phyloP scores from a whole-genome alignment of 805 yeast species.

The Tetrapisispora pingtungensis region DNA sequence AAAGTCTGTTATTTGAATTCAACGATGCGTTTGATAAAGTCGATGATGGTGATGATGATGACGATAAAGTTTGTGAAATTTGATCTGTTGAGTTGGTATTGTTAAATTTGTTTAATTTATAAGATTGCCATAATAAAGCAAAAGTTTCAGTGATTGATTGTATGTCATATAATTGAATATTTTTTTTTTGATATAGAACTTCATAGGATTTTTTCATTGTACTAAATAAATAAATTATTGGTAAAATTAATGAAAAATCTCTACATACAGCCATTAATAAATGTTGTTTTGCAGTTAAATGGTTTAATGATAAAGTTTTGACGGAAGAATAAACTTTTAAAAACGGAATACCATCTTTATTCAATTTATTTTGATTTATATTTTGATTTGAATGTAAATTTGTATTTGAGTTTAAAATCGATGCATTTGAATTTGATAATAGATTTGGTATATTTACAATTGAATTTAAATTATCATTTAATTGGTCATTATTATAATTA shows the following conservation, averaged over 20 bases:
- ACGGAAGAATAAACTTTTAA: slow-evolving; percentile 24
- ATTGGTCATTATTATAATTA: background rate
- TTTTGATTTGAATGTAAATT: too few relatives aligned
- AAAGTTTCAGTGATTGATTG: slow-evolving; percentile 17
- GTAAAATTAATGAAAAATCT: slow-evolving; percentile 63
- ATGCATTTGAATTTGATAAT: background rate
- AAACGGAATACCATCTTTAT: slow-evolving; percentile 3
- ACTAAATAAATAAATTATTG: slow-evolving; percentile 43
- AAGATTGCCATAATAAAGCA: slow-evolving; percentile 15
- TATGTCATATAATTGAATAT: slow-evolving; percentile 16
- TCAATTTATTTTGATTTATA: background rate
- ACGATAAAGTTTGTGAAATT: slow-evolving; percentile 1
- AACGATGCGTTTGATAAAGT: slow-evolving; percentile 2
- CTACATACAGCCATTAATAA: slow-evolving; percentile 67
- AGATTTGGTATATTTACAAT: background rate
- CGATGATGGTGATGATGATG: slow-evolving; percentile 8
- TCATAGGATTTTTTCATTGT: slow-evolving; percentile 30
- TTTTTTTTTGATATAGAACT: slow-evolving; percentile 10
- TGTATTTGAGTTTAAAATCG: background rate
- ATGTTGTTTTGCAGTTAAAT: slow-evolving; percentile 68
- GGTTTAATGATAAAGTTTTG: slow-evolving; percentile 57
- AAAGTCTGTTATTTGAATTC: background rate
- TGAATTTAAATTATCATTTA: background rate
- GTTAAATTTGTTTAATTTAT: slow-evolving; percentile 17
- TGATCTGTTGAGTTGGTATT: background rate